Conservation (phyloP, 371 early-diverging fungal species). For the Funneliformis caledonium region DNA sequence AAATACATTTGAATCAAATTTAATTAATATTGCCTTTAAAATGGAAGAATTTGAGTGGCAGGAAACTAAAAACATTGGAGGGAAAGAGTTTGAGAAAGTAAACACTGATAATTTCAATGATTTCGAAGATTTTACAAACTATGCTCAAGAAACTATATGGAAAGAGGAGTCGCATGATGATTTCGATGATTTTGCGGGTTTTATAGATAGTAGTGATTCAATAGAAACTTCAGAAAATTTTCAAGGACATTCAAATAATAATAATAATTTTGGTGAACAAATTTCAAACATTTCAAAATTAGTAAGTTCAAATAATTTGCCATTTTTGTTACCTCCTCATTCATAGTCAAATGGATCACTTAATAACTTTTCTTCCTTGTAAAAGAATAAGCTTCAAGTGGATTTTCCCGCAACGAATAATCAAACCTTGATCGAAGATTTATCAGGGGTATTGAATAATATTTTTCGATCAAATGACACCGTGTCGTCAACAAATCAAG, state of each 20-base stretch:
- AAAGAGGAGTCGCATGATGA: neutral
- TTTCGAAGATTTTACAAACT: slow-evolving; percentile 34
- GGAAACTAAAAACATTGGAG: neutral
- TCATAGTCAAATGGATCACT: neutral
- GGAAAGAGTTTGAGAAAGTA: neutral
- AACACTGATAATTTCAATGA: slow-evolving; percentile 8
- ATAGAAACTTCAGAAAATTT: neutral
- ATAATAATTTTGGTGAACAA: slow-evolving; percentile 2
- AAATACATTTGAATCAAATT: no score
- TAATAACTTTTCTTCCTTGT: neutral
- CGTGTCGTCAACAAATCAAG: neutral
- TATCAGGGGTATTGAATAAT: neutral
- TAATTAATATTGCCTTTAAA: no score
- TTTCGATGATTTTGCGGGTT: slow-evolving; percentile 19
- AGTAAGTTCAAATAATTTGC: neutral
- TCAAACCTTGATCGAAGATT: neutral
- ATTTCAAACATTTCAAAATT: neutral
- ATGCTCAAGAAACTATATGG: neutral
- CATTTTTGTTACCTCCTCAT: neutral
- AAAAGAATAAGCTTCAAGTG: neutral
- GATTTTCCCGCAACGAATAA: neutral
- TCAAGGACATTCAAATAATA: neutral
- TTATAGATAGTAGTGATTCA: neutral
- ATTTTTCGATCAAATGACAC: neutral
- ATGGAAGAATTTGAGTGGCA: no score